Percentiles rank a stretch among this genome's conserved stretches.
These are phyloP conservation scores for Penicillium angulare DNA, from an alignment of 495 filamentous ascomycete genomes.

Conservation along the genomic window DNA sequence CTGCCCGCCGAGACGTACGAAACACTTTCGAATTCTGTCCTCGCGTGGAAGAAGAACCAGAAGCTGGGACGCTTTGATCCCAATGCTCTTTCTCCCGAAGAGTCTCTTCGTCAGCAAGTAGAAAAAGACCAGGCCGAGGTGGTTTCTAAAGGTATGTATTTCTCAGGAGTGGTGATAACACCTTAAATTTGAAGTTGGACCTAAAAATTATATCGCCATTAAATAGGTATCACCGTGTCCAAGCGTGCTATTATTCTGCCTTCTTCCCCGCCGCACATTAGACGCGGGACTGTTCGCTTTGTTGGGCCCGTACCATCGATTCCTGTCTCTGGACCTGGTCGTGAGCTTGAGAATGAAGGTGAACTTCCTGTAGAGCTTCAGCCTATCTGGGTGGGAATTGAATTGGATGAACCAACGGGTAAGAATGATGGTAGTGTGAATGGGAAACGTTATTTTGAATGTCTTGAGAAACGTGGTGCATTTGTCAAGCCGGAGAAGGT, in stretches of 20 bases:
- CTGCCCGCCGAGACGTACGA: conserved; percentile 82
- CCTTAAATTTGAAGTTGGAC: no score
- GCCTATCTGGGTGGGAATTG: conserved; percentile 82
- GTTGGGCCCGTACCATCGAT: conserved; percentile 82
- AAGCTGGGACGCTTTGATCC: conserved; percentile 96
- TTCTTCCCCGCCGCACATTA: conserved; percentile 54
- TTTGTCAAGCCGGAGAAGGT: conserved; percentile 90
- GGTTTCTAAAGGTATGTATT: conserved; percentile 49
- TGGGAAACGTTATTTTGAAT: conserved; percentile 75
- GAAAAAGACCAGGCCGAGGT: conserved; percentile 64
- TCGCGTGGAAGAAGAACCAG: conserved; percentile 89
- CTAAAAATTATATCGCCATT: background rate
- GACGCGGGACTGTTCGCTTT: conserved; percentile 80
- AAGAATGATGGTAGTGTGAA: conserved; percentile 86
- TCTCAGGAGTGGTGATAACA: background rate
- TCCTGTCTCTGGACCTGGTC: conserved; percentile 50
- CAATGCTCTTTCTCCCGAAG: conserved; percentile 59
- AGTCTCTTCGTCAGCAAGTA: conserved; percentile 65
- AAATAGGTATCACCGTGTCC: conserved; percentile 31
- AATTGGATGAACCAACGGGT: conserved; percentile 81
- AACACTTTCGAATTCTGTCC: conserved; percentile 76
- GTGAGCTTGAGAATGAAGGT: conserved; percentile 17
- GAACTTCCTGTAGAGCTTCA: conserved; percentile 28
- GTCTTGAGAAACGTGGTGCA: conserved; percentile 69
- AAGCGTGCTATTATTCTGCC: conserved; percentile 44